Base-by-base conservation (phyloP, 2,329 filamentous ascomycete species). In the Penicillium sp. region DNA sequence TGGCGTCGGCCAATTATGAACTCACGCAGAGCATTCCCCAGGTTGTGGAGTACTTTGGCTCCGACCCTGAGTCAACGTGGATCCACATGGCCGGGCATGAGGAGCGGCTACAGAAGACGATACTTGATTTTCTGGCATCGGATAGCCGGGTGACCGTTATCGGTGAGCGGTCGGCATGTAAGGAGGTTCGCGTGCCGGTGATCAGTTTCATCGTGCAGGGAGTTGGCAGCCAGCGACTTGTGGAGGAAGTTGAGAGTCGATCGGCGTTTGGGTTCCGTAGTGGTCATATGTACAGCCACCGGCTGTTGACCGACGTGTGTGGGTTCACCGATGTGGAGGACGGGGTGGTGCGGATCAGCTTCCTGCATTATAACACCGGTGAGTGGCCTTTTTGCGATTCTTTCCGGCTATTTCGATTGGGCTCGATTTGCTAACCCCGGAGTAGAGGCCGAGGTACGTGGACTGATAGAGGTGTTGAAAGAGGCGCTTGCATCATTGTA, bases 361-460 rank as follows among this genome's bases (percentile, higher is more conserved):
- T 89, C 77, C 80, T 88, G 50, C 87, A 90, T 70, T 90, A 90
- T 66, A 90, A 90, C 62, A 88, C 85, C 3, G 66, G 82, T 84
- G 65, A 77, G 81, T 78, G 31, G 34, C 24, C 24, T 27, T 36
- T 36, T 4, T 36, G 11, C 13, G 34, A 36, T 36, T 36, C 3
- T 27, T 36, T 36, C 34, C 34, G 34, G 11, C 7, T 42, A 43
- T 39, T 38, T 21, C 4, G 34, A 46, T 48, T 7, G 8, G 27
- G 14, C 45, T 42, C 24, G 32, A 11, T 24, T 27, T n/a, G 18
- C 48, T 62, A 42, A 57, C 36, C 18, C 18, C 34, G 59, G 53
- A 46, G 47, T 53, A 64, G 58, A 56, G 57, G 50, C 42, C 46
- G 62, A 64, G 38, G 56, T 63, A 50, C 38, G 53, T 42, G 57